Evolutionary conservation across 306 rosid species (phyloP).

Genomic region (Rosa lucieae): DNA sequence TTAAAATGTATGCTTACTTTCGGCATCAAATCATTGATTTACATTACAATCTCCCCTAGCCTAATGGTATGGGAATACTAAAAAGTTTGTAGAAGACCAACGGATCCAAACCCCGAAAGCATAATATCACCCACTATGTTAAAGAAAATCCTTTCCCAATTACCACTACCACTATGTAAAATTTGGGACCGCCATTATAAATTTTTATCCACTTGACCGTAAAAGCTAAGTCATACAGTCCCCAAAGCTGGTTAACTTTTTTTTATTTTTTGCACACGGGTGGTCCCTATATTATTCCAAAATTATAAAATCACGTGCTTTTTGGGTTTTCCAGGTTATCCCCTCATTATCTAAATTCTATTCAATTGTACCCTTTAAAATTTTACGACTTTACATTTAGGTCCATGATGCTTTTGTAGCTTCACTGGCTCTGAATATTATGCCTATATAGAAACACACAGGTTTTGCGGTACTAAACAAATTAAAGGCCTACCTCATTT

Average conservation of each 20-base stretch:
- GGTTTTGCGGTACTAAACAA: background rate
- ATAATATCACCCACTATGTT: background rate
- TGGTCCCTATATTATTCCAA: slow-evolving; percentile 30
- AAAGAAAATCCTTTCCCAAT: background rate
- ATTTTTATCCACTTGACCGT: slow-evolving; percentile 12
- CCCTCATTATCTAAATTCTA: slow-evolving; percentile 4
- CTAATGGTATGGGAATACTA: background rate
- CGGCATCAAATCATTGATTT: background rate
- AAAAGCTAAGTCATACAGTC: slow-evolving; percentile 10
- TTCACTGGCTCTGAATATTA: slow-evolving; percentile 27
- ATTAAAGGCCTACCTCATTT: slow-evolving; percentile 1
- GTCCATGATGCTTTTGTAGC: background rate
- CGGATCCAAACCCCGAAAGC: slow-evolving; percentile 6
- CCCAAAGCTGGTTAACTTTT: slow-evolving; percentile 18
- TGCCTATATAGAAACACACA: slow-evolving; percentile 1
- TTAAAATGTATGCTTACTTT: background rate
- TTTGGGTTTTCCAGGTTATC: background rate
- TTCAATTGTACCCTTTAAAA: background rate
- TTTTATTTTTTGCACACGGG: slow-evolving; percentile 27
- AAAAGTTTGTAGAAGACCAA: background rate
- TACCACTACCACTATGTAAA: slow-evolving; percentile 8
- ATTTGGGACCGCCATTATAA: slow-evolving; percentile 13
- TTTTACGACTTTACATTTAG: background rate
- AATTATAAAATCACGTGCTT: slow-evolving; percentile 25
- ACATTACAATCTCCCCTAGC: background rate